Evolutionary conservation across 2,329 filamentous ascomycete species (phyloP), one percentile per base, ranked within the genome.

Genomic region (Aspergillus glaucus): DNA sequence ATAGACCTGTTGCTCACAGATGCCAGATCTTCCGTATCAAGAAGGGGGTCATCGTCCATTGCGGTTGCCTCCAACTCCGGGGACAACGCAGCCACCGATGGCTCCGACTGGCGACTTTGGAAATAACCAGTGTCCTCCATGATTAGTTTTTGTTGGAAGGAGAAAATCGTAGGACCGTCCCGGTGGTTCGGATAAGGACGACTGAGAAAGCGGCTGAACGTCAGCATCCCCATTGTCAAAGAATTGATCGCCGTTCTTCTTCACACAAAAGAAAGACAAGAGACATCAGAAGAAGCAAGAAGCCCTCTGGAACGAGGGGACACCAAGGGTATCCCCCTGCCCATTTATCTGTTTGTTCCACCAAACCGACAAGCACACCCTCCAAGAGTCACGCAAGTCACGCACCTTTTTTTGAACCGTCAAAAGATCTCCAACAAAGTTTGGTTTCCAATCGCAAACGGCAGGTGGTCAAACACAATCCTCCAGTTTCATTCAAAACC

Each of bases 171-270:
- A 26, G 66, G 67, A 26, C 62, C 65, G 61, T 66, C 59, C 48
- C 59, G 59, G 10, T 56, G 47, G 50, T 65, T 58, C 45, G 58
- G 62, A 42, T 65, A 66, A n/a, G 66, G 56, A 47, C 66, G 64
- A 55, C 64, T 69, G 45, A 66, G 60, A 47, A 69, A 68, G 46
- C 66, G 66, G 21, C 53, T 56, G 44, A 69, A 62, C 26, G 63
- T 70, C 60, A 70, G 66, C 65, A 70, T 65, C 44, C 58, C 62
- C 65, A 67, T 66, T 8, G 30, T 66, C 46, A 43, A 47, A 36
- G 43, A 8, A 19, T 30, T 37, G 24, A 21, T 21, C 17, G 45
- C 17, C 10, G 42, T 50, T 17, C 9, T 24, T 9, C 24, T 36
- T 19, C 30, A 24, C 42, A 40, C 45, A 44, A 22, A 39, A 44